These are phyloP conservation scores for Chrysanthemum lavandulifolium DNA, from an alignment of 129 eudicot species.

Conservation along the genomic window DNA sequence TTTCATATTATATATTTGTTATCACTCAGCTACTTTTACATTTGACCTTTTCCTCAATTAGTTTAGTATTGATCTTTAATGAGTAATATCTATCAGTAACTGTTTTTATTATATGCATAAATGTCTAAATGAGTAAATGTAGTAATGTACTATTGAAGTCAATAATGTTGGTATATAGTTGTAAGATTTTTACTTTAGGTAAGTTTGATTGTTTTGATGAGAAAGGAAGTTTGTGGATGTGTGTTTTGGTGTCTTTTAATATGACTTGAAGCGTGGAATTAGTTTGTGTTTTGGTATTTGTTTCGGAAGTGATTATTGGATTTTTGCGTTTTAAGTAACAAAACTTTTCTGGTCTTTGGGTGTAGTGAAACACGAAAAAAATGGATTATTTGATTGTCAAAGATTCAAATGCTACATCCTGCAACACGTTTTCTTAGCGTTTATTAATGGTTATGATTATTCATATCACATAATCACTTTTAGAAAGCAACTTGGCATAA, in stretches of 20 bases:
- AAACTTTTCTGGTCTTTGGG: too few species aligned
- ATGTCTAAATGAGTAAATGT: background rate
- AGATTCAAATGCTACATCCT: too few species aligned
- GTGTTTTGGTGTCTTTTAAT: too few species aligned
- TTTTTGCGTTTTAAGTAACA: too few species aligned
- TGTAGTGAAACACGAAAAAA: too few species aligned
- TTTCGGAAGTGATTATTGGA: too few species aligned
- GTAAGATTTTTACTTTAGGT: constrained; percentile 2
- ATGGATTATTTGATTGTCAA: too few species aligned
- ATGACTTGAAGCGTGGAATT: too few species aligned
- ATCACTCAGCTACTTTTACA: constrained; percentile 21
- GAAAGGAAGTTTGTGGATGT: background rate
- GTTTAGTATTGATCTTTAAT: constrained; percentile 12
- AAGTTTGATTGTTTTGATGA: constrained; percentile 17
- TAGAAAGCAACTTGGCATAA: background rate
- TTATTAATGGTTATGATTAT: too few species aligned
- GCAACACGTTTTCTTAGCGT: too few species aligned
- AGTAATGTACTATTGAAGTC: constrained; percentile 8
- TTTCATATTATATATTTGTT: constrained; percentile 23
- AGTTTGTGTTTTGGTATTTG: too few species aligned
- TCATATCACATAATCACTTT: too few species aligned
- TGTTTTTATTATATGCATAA: background rate
- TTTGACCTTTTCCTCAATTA: constrained; percentile 23
- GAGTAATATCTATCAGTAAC: constrained; percentile 22
- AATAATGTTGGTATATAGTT: constrained; percentile 18